Percentiles rank a stretch among this genome's conserved stretches.
These are phyloP conservation scores for Bipolaris oryzae DNA, from an alignment of 2,329 filamentous ascomycete species.

Conservation along the genomic window DNA sequence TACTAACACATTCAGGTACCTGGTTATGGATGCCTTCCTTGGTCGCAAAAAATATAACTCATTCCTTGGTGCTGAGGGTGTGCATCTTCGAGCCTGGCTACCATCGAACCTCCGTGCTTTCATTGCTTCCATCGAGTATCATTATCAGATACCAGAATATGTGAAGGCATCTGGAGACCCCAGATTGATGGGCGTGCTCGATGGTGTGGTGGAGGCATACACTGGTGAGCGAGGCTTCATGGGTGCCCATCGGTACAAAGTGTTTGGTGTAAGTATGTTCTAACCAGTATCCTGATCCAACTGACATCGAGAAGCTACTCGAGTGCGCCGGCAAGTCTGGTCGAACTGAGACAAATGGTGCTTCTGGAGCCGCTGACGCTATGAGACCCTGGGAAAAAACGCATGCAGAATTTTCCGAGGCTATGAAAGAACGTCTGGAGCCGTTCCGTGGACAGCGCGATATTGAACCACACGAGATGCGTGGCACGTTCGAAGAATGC, in stretches of 20 bases:
- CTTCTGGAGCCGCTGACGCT: constrained; percentile 28
- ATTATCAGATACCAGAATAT: constrained; percentile 61
- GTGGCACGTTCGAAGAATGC: constrained; percentile 62
- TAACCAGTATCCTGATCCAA: not conserved
- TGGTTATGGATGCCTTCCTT: constrained; percentile 37
- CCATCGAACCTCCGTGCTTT: constrained; percentile 62
- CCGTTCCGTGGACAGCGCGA: constrained; percentile 56
- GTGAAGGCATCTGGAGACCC: constrained; percentile 59
- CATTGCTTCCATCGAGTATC: constrained; percentile 61
- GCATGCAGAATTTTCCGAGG: constrained; percentile 54
- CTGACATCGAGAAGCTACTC: constrained; percentile 34
- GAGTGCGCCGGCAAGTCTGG: constrained; percentile 62
- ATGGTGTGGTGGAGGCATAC: constrained; percentile 63
- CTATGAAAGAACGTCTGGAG: constrained; percentile 61
- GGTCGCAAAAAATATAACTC: constrained; percentile 57
- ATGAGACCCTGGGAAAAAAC: constrained; percentile 33
- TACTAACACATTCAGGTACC: constrained; percentile 15
- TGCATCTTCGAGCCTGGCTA: constrained; percentile 61
- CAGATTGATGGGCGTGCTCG: constrained; percentile 59
- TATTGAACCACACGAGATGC: constrained; percentile 60
- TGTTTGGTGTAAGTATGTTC: constrained; percentile 55
- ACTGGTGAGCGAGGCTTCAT: constrained; percentile 63
- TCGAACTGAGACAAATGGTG: constrained; percentile 50
- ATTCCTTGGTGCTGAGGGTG: constrained; percentile 59
- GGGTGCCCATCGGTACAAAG: constrained; percentile 63